Evolutionary conservation across 1,139 yeast genomes (phyloP).

Genomic region (Candida anutae): DNA sequence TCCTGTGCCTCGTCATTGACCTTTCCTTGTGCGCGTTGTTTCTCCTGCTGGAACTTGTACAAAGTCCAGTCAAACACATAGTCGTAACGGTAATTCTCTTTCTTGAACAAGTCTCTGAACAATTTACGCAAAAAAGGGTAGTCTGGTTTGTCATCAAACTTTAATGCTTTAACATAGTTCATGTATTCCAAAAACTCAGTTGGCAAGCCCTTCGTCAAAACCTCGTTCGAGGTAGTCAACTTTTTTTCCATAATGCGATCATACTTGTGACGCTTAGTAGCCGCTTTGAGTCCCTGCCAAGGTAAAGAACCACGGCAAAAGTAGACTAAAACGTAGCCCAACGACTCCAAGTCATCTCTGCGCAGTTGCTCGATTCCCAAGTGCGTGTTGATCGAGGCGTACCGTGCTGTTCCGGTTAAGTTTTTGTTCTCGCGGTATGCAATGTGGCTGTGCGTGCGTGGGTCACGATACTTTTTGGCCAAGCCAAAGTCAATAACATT

Average conservation of each 20-base stretch:
- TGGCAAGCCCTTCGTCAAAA: slow-evolving; percentile 87
- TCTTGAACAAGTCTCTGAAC: slow-evolving; percentile 80
- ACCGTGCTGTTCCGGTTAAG: slow-evolving; percentile 95
- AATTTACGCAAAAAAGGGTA: slow-evolving; percentile 83
- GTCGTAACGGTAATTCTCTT: slow-evolving; percentile 88
- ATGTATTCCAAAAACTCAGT: slow-evolving; percentile 82
- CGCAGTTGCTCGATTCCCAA: slow-evolving; percentile 95
- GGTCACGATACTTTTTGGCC: slow-evolving; percentile 93
- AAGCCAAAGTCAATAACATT: slow-evolving; percentile 95
- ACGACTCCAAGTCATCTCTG: slow-evolving; percentile 91
- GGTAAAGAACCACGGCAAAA: slow-evolving; percentile 94
- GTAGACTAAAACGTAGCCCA: slow-evolving; percentile 92
- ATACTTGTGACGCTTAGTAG: slow-evolving; percentile 93
- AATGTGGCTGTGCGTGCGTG: slow-evolving; percentile 90
- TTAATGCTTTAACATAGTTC: slow-evolving; percentile 79
- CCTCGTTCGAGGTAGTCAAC: slow-evolving; percentile 86
- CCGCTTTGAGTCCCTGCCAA: slow-evolving; percentile 98
- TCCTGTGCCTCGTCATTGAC: slow-evolving; percentile 12
- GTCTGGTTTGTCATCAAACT: slow-evolving; percentile 96
- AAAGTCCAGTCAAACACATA: slow-evolving; percentile 97
- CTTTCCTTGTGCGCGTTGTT: slow-evolving; percentile 47
- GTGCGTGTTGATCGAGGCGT: slow-evolving; percentile 93
- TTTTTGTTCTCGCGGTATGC: slow-evolving; percentile 96
- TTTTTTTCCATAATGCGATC: slow-evolving; percentile 96
- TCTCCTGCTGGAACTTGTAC: slow-evolving; percentile 64